phyloP scores from a whole-genome alignment of 805 yeast genomes.

The Limtongia smithiae region DNA sequence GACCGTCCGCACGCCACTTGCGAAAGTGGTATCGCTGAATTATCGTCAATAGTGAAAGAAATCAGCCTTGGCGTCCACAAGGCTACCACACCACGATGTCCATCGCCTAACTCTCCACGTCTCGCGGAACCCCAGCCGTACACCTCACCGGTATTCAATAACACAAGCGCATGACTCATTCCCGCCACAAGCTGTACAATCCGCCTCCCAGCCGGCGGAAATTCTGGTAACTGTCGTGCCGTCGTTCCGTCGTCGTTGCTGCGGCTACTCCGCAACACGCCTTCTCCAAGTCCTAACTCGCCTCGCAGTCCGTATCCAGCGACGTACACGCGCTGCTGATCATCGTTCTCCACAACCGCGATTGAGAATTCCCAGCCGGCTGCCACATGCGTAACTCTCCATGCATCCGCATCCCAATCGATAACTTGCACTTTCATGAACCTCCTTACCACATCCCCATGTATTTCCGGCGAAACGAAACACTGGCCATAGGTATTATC shows the following conservation, averaged over 20 bases:
- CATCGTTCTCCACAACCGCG: slow-evolving; percentile 44
- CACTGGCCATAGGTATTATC: slow-evolving; percentile 56
- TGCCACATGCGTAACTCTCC: slow-evolving; percentile 38
- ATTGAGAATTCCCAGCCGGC: slow-evolving; percentile 82
- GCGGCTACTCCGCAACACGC: slow-evolving; percentile 7
- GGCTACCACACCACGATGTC: slow-evolving; percentile 10
- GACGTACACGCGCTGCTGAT: slow-evolving; percentile 39
- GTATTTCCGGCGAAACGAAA: slow-evolving; percentile 36
- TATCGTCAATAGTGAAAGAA: too few species aligned
- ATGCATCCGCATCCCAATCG: background rate
- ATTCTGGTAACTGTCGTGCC: slow-evolving; percentile 13
- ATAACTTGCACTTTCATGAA: background rate
- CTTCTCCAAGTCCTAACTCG: slow-evolving; percentile 59
- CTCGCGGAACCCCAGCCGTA: slow-evolving; percentile 70
- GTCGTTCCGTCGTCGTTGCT: too few species aligned
- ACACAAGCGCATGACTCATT: slow-evolving; percentile 36
- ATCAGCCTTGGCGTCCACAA: slow-evolving; percentile 2
- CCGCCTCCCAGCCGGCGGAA: slow-evolving; percentile 22
- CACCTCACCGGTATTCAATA: slow-evolving; percentile 42
- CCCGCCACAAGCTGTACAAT: slow-evolving; percentile 34
- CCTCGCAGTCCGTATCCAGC: slow-evolving; percentile 70
- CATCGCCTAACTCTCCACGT: slow-evolving; percentile 50
- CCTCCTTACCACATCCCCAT: background rate
- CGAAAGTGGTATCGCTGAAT: background rate
- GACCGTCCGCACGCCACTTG: slow-evolving; percentile 53